Conservation (phyloP, 2,329 filamentous ascomycete genomes). For the Didymella arachidicola region DNA sequence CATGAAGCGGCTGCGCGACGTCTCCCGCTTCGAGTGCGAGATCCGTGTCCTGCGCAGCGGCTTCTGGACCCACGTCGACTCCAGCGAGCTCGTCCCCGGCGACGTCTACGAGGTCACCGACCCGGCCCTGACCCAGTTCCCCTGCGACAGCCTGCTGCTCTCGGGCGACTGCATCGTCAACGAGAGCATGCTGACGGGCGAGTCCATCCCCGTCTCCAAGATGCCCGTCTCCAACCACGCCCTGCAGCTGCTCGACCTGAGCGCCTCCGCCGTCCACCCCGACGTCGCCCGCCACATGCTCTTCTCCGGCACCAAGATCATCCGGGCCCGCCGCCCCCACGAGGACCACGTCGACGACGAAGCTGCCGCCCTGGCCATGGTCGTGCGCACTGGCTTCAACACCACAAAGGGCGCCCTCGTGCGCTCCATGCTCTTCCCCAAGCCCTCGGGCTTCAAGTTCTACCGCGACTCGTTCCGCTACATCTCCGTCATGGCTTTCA, state of each 20-base stretch:
- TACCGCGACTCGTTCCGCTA: conserved; percentile 98
- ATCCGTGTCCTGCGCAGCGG: conserved; percentile 91
- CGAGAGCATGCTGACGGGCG: conserved; percentile 97
- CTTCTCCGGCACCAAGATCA: conserved; percentile 94
- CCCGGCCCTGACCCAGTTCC: conserved; percentile 84
- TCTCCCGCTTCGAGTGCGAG: conserved; percentile 94
- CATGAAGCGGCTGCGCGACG: conserved; percentile 87
- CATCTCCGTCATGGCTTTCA: conserved; percentile 91
- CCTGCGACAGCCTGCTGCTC: conserved; percentile 88
- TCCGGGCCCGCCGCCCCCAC: conserved; percentile 86
- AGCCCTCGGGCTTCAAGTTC: conserved; percentile 98
- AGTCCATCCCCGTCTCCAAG: conserved; percentile 97
- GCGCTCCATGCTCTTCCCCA: conserved; percentile 97
- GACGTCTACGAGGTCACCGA: conserved; percentile 98
- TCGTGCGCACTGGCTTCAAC: conserved; percentile 93
- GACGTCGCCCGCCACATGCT: conserved; percentile 88
- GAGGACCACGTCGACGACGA: conserved; percentile 86
- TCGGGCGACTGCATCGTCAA: conserved; percentile 98
- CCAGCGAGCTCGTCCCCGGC: conserved; percentile 88
- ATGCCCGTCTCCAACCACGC: conserved; percentile 81
- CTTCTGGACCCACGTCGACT: conserved; percentile 91
- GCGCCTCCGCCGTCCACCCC: conserved; percentile 81
- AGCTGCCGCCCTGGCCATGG: conserved; percentile 88
- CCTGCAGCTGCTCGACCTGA: conserved; percentile 77
- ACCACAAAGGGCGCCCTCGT: conserved; percentile 96